Evolutionary conservation across 371 early-diverging fungal species (phyloP).

Genomic region (Paramicrosporidium saccamoebae): DNA sequence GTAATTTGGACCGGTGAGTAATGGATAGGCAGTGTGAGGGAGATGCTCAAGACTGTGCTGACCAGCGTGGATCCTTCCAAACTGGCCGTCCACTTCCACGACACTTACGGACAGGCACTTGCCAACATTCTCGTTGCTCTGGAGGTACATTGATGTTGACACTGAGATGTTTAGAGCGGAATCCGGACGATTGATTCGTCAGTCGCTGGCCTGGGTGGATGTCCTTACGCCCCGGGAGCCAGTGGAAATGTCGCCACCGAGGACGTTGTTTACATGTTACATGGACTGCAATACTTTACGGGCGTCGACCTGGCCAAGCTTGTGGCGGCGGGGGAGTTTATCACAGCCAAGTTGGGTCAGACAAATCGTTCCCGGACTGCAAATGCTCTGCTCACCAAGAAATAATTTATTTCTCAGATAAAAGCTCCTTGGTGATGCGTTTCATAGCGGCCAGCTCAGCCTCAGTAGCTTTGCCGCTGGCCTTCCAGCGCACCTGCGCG

Average conservation of each 20-base stretch:
- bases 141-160: conserved; percentile 9
- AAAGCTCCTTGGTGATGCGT: no score
- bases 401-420: no score
- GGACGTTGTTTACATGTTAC: conserved; percentile 72
- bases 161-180: conserved; percentile 13
- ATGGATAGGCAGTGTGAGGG: conserved; percentile 16
- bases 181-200: conserved; percentile 68
- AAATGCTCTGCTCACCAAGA: no score
- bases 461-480: no score
- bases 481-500: no score
- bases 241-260: conserved; percentile 88
- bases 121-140: conserved; percentile 62
- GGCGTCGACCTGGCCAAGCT: conserved; percentile 34
- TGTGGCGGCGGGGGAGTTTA: conserved; percentile 41
- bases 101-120: conserved; percentile 87
- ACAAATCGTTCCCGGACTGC: no score
- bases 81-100: conserved; percentile 78
- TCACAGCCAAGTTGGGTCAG: conserved; percentile 30
- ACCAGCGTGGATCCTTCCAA: conserved; percentile 28
- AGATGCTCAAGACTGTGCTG: conserved; percentile 29
- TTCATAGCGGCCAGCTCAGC: no score
- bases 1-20: conserved; percentile 3
- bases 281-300: conserved; percentile 46
- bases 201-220: conserved; percentile 77
- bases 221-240: conserved; percentile 84